Base-by-base conservation (phyloP, 2,329 filamentous ascomycete genomes). In the Xenosphaeropsis pyriputrescens region DNA sequence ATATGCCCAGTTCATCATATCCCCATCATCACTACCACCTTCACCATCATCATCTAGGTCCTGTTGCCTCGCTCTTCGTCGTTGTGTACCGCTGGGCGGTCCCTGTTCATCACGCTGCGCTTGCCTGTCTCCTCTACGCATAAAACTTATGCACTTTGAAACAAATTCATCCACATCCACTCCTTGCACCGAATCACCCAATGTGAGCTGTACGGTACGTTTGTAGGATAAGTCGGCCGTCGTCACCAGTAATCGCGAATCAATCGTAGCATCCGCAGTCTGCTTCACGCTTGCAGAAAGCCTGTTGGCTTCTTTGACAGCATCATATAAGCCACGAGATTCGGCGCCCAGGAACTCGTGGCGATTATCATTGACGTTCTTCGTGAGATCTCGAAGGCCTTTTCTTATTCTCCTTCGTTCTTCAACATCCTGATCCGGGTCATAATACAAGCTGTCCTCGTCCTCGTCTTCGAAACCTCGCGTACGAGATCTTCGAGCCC, bases 131-230 rank as follows among this genome's bases (percentile, higher is more conserved):
- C 75, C 80, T 29, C 72, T 68, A 16, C 74, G 75, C 85, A 96
- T 95, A 54, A 83, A 96, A 3, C 72, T 73, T 42, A 93, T 85
- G 56, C 82, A 89, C 57, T 93, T 93, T 1, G 83, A 82, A 12
- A 96, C 75, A 51, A 96, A 93, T 49, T 94, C 84, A 43, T 96
- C 88, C 0, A 93, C 68, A 51, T 96, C 88, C 16, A 98, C 63
- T 6, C 86, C 85, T 36, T 80, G 75, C 2, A 75, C 73, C 2
- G 70, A 63, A 48, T 80, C 79, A 6, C 86, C 86, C 19, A 85
- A 67, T 1, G 80, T 75, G 18, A 93, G 67, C 37, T 79, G 75
- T 32, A 79, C 67, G 0, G 85, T 79, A 53, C 85, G 86, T 48
- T 83, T 84, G 49, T 81, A 79, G 0, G 82, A 79, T 4, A 93